phyloP scores from a whole-genome alignment of 1,284 basidiomycete species.

The Trametes hirsuta region DNA sequence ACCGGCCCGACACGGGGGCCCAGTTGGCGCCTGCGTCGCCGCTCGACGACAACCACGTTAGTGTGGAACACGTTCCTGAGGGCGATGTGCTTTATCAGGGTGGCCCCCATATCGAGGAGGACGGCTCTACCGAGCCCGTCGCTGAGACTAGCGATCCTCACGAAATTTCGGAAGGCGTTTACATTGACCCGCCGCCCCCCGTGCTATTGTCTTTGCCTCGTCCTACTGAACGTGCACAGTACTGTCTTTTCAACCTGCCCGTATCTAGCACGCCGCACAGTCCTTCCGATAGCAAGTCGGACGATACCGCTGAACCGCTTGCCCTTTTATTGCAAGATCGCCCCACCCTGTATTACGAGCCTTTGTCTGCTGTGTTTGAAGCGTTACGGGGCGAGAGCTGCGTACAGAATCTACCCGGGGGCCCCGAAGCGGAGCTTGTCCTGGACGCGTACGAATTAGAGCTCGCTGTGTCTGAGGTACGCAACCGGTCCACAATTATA shows the following conservation, averaged over 20 bases:
- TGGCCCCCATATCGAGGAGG: background rate
- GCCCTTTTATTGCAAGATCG: constrained; percentile 56
- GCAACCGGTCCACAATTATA: constrained; percentile 10
- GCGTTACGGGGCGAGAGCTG: constrained; percentile 64
- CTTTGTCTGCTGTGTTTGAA: constrained; percentile 66
- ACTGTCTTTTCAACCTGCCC: constrained; percentile 64
- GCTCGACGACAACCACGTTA: too few relatives aligned
- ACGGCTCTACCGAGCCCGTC: constrained; percentile 12
- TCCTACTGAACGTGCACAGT: constrained; percentile 44
- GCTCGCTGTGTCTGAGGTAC: constrained; percentile 66
- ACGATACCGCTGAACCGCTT: background rate
- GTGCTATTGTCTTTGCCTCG: constrained; percentile 58
- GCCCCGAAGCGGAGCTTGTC: constrained; percentile 62
- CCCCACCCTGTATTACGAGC: constrained; percentile 75
- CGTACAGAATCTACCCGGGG: constrained; percentile 47
- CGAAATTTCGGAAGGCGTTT: constrained; percentile 70
- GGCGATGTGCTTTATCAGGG: background rate
- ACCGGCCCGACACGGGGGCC: too few relatives aligned
- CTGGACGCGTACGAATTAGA: constrained; percentile 71
- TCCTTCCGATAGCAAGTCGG: constrained; percentile 27
- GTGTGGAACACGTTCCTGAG: too few relatives aligned
- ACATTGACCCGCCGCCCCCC: constrained; percentile 75
- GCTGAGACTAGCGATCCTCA: constrained; percentile 48
- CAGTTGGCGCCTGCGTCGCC: too few relatives aligned
- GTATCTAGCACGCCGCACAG: constrained; percentile 30